These are phyloP conservation scores for Lactarius indigo DNA, from an alignment of 768 basidiomycete species.

Conservation along the genomic window DNA sequence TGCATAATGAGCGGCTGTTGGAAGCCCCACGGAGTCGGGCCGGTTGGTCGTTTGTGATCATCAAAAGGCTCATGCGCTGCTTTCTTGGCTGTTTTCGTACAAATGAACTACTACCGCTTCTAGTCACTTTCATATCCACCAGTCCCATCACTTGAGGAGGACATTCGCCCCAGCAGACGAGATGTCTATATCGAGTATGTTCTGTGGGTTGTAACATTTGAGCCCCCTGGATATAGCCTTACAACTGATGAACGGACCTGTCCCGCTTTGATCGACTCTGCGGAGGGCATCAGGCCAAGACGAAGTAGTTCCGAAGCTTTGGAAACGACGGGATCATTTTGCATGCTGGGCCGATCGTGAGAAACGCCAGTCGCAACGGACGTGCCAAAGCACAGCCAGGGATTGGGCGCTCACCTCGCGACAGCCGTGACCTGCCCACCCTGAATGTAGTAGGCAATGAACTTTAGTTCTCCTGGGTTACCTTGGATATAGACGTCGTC, in stretches of 20 bases:
- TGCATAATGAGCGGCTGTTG: background rate
- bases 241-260: conserved; percentile 46
- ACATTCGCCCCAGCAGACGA: conserved; percentile 27
- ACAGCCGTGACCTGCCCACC: conserved; percentile 62
- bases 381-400: background rate
- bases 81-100: background rate
- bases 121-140: background rate
- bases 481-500: conserved; percentile 82
- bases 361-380: background rate
- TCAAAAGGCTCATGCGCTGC: background rate
- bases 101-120: background rate
- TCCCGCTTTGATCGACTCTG: conserved; percentile 67
- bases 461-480: conserved; percentile 75
- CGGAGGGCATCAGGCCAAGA: conserved; percentile 75
- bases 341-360: conserved; percentile 50
- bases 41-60: background rate
- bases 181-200: conserved; percentile 34
- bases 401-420: conserved; percentile 43
- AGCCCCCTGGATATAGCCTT: background rate
- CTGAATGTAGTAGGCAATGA: conserved; percentile 77
- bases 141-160: conserved; percentile 3
- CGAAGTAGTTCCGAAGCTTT: conserved; percentile 77
- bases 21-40: background rate
- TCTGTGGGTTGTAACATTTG: conserved; percentile 24
- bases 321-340: conserved; percentile 74